Percentiles rank a stretch among this genome's conserved stretches.
These are phyloP conservation scores for Candida sanyaensis DNA, from an alignment of 1,139 yeast species.

Conservation along the genomic window DNA sequence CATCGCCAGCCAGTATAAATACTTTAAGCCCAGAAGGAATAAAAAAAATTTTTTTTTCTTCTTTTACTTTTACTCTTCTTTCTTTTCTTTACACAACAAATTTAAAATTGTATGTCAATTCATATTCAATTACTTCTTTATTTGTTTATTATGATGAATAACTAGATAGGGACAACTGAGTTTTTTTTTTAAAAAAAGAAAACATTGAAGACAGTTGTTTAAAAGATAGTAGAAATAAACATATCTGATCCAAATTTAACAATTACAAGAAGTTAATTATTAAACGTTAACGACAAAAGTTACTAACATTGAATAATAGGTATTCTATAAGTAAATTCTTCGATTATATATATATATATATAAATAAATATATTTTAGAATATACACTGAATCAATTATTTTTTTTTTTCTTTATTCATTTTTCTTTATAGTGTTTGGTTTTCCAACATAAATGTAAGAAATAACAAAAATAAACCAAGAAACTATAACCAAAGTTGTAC, in stretches of 20 bases:
- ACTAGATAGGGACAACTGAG: constrained; percentile 45
- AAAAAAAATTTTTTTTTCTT: background rate
- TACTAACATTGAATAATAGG: background rate
- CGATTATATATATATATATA: background rate
- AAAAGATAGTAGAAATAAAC: constrained; percentile 18
- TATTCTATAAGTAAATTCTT: background rate
- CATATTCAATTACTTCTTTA: background rate
- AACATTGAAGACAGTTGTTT: constrained; percentile 20
- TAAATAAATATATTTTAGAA: background rate
- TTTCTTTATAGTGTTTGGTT: constrained; percentile 31
- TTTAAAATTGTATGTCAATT: constrained; percentile 4
- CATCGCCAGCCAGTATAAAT: background rate
- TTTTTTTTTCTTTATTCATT: constrained; percentile 21
- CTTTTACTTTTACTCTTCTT: background rate
- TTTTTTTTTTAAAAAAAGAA: constrained; percentile 6
- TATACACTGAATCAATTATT: background rate
- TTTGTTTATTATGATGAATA: constrained; percentile 15
- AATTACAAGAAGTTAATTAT: background rate
- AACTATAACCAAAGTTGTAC: constrained; percentile 66
- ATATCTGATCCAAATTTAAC: constrained; percentile 11
- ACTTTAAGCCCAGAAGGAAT: background rate
- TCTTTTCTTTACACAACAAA: background rate
- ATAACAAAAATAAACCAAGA: constrained; percentile 79
- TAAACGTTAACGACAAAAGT: too few relatives aligned
- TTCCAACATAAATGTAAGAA: constrained; percentile 57